Percentiles rank a stretch among this genome's conserved stretches.
phyloP scores from a whole-genome alignment of 345 rosid species.

The Cardiospermum halicacabum region DNA sequence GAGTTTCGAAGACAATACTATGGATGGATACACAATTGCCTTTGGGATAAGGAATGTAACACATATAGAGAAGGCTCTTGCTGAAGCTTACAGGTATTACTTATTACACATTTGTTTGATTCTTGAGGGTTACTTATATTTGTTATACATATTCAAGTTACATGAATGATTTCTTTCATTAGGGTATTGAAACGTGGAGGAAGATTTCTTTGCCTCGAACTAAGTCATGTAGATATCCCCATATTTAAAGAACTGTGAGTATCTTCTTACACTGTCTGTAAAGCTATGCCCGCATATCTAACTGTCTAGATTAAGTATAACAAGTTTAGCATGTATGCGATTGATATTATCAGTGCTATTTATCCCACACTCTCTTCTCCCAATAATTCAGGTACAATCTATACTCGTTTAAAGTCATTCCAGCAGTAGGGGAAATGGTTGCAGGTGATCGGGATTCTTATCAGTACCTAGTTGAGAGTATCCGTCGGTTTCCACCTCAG shows the following conservation, averaged over 20 bases:
- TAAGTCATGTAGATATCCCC: conserved; percentile 86
- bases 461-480: conserved; percentile 90
- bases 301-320: background rate
- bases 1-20: conserved; percentile 60
- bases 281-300: background rate
- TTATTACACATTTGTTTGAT: background rate
- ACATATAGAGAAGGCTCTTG: conserved; percentile 84
- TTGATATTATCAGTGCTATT: background rate
- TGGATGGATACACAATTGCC: conserved; percentile 97
- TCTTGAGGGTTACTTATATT: background rate
- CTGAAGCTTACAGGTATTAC: conserved; percentile 81
- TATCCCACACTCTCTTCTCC: background rate
- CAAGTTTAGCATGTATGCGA: background rate
- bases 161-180: conserved; percentile 10
- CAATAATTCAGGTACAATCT: conserved; percentile 62
- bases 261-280: conserved; percentile 10
- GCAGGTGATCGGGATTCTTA: conserved; percentile 81
- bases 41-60: conserved; percentile 99
- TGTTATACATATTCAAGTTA: background rate
- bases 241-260: conserved; percentile 84
- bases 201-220: conserved; percentile 91
- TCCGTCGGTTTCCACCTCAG: conserved; percentile 93
- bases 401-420: conserved; percentile 82
- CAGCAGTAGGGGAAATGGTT: conserved; percentile 73
- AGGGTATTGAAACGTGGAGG: conserved; percentile 92